Base-by-base conservation (phyloP, 225 moss, liverwort and hornwort genomes). In the Thuidium tamariscinum region DNA sequence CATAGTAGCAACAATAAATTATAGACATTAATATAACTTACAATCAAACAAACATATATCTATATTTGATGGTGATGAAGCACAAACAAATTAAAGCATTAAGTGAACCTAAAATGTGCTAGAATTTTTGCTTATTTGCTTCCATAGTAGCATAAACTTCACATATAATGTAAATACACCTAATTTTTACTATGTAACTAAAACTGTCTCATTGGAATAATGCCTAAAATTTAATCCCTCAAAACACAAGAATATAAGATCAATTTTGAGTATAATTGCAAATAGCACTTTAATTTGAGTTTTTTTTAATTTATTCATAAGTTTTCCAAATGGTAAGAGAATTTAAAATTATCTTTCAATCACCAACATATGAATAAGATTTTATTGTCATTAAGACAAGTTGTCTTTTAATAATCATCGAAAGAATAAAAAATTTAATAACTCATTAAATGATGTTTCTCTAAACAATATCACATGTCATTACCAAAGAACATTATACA, bases 131-230 rank as follows among this genome's bases (percentile, higher is more conserved):
- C 68, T 23, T 25, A 2, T 23, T 68, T 39, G 4, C 68, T 23
- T 39, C 0, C 0, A 0, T 7, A 25, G 41, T 34, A 7, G 68
- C 2, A 2, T 26, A 41, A 69, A 41, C 3, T 25, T 41, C 15
- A 41, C 15, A 25, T 15, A 26, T 25, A 15, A 26, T 25, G 2
- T 4, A 39, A 41, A 69, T 41, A 68, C 26, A 69, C 26, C 41
- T 39, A 41, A 25, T 14, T 25, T 67, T 36, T 25, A 42, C 27
- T 2, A 71, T 27, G 27, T 10, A 16, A 3, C 16, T 9, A 71
- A 27, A 42, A 44, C 0, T 0, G 0, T 44, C 5, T 16, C 27
- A 16, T 42, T 5, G 9, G 42, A 42, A 42, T 70, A 70, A 16
- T 16, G 8, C 5, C 8, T 26, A 16, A 70, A 70, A 14, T 25